A percentile compares a stretch with the other conserved stretches of the same genome.
Conservation (phyloP, 2,329 filamentous ascomycete species). For the Fusarium sp. region DNA sequence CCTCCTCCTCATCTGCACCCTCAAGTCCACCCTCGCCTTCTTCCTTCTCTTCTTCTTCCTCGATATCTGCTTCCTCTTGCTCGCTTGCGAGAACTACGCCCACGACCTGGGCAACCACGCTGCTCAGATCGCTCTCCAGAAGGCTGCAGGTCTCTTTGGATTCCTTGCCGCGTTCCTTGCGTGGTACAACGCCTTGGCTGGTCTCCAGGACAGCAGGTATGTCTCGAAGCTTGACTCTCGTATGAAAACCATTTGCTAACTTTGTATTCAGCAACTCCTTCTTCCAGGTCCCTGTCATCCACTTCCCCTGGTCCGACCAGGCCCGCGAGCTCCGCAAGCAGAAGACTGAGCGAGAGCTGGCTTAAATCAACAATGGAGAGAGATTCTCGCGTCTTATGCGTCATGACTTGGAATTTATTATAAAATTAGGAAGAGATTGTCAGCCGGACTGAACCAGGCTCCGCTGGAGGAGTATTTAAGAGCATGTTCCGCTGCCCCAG, state of each 20-base stretch:
- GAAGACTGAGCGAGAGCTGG: slow-evolving; percentile 53
- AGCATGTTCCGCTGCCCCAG: slow-evolving; percentile 12
- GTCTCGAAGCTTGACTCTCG: slow-evolving; percentile 39
- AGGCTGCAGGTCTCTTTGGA: slow-evolving; percentile 83
- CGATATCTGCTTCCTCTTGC: slow-evolving; percentile 79
- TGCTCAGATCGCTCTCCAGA: slow-evolving; percentile 65
- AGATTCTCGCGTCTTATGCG: slow-evolving; percentile 30
- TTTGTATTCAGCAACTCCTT: slow-evolving; percentile 76
- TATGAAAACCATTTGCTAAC: slow-evolving; percentile 49
- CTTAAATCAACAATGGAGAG: slow-evolving; percentile 22
- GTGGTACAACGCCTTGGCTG: slow-evolving; percentile 89
- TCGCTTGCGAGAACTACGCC: slow-evolving; percentile 73
- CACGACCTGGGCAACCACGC: slow-evolving; percentile 61
- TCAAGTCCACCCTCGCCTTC: slow-evolving; percentile 83
- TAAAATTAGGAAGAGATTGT: slow-evolving; percentile 13
- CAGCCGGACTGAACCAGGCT: neutral
- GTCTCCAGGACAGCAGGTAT: slow-evolving; percentile 79
- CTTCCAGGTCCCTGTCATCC: slow-evolving; percentile 91
- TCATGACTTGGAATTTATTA: slow-evolving; percentile 36
- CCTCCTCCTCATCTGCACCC: slow-evolving; percentile 77
- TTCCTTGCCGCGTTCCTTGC: slow-evolving; percentile 83
- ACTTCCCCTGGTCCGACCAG: slow-evolving; percentile 94
- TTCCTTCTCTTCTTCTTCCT: slow-evolving; percentile 82
- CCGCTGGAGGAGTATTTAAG: slow-evolving; percentile 22
- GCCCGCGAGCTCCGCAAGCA: slow-evolving; percentile 68